Evolutionary conservation across 495 filamentous ascomycete species (phyloP).

Genomic region (Parathielavia appendiculata): DNA sequence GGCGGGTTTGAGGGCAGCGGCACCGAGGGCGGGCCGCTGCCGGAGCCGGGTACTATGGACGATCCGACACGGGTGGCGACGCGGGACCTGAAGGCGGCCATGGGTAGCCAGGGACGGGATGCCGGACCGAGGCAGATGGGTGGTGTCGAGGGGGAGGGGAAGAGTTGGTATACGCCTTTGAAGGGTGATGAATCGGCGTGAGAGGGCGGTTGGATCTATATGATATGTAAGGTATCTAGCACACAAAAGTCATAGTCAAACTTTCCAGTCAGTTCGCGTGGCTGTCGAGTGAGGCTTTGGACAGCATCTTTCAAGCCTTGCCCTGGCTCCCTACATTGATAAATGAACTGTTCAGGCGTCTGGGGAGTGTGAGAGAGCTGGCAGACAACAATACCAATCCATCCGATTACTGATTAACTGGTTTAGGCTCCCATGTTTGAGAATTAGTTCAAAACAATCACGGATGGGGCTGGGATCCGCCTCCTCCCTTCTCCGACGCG

Average conservation of each 20-base stretch:
- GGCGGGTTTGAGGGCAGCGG: slow-evolving; percentile 32
- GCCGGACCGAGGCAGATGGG: slow-evolving; percentile 14
- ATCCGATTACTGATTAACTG: slow-evolving; percentile 16
- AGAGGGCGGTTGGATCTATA: not conserved
- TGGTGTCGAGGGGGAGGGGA: not conserved
- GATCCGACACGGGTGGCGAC: slow-evolving; percentile 35
- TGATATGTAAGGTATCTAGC: not conserved
- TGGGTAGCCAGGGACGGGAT: not conserved
- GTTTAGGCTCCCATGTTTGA: slow-evolving; percentile 11
- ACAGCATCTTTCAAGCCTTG: no score
- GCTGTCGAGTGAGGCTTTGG: no score
- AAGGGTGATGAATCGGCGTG: slow-evolving; percentile 18
- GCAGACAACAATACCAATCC: not conserved
- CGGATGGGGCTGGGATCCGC: not conserved
- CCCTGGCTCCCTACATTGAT: no score
- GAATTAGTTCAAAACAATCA: slow-evolving; percentile 7
- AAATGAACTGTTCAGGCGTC: not conserved
- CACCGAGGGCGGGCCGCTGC: slow-evolving; percentile 28
- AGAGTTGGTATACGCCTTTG: slow-evolving; percentile 26
- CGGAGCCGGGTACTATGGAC: slow-evolving; percentile 36
- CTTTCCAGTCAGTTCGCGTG: no score
- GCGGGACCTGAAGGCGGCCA: slow-evolving; percentile 15
- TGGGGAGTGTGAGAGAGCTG: not conserved
- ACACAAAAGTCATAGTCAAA: no score
- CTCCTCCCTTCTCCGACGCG: not conserved